Conservation (phyloP, 1,139 yeast genomes). For the Yamadazyma atmosphaerica region DNA sequence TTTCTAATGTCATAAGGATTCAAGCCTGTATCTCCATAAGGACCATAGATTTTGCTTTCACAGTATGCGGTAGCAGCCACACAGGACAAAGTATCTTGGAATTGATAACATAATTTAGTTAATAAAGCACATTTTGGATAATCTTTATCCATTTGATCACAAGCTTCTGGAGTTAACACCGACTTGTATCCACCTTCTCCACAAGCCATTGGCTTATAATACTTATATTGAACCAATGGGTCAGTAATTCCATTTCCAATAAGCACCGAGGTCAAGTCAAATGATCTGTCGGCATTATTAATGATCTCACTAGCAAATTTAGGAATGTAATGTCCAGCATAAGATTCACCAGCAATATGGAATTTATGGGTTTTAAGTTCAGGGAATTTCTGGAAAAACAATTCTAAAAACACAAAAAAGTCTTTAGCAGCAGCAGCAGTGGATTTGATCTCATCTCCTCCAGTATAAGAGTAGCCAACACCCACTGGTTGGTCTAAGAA, state of each 20-base stretch:
- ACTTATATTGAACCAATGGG: slow-evolving; percentile 64
- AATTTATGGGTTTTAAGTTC: slow-evolving; percentile 57
- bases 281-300: slow-evolving; percentile 61
- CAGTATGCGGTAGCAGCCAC: slow-evolving; percentile 91
- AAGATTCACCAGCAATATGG: slow-evolving; percentile 87
- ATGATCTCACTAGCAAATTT: slow-evolving; percentile 73
- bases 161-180: slow-evolving; percentile 60
- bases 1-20: slow-evolving; percentile 92
- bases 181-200: slow-evolving; percentile 77
- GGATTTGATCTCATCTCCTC: slow-evolving; percentile 51
- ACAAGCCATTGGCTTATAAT: slow-evolving; percentile 83
- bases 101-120: slow-evolving; percentile 75
- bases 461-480: slow-evolving; percentile 78
- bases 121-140: slow-evolving; percentile 81
- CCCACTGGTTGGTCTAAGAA: slow-evolving; percentile 95
- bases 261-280: slow-evolving; percentile 67
- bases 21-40: slow-evolving; percentile 58
- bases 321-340: slow-evolving; percentile 88
- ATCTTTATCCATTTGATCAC: slow-evolving; percentile 55
- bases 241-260: slow-evolving; percentile 88
- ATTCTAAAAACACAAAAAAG: slow-evolving; percentile 73
- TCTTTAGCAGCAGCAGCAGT: slow-evolving; percentile 78
- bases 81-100: slow-evolving; percentile 81
- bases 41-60: slow-evolving; percentile 62
- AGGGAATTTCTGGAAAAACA: slow-evolving; percentile 76